Conservation (phyloP, 345 rosid genomes). For the Physaria fendleri region DNA sequence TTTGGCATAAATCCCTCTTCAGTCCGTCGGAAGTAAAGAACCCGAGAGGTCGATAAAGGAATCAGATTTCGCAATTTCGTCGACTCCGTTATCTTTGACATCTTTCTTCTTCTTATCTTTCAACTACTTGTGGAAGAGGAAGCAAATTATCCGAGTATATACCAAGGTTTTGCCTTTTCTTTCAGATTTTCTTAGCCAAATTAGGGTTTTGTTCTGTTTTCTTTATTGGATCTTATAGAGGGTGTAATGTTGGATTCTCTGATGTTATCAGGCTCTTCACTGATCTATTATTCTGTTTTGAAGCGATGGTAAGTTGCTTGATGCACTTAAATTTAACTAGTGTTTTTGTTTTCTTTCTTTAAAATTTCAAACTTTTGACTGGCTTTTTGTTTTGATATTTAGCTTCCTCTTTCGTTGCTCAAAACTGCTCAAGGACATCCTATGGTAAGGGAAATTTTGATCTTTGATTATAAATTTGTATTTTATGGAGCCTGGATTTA, state of each 20-base stretch:
- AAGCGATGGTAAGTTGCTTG: conserved; percentile 25
- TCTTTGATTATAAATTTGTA: not conserved
- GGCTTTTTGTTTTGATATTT: not conserved
- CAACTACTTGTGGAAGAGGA: not conserved
- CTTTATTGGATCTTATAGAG: not conserved
- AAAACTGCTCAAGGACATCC: conserved; percentile 35
- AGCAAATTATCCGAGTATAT: not conserved
- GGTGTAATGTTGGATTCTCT: not conserved
- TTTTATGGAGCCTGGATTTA: not conserved
- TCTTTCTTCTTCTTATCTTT: not conserved
- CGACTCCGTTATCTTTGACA: conserved; percentile 1
- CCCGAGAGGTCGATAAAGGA: not conserved
- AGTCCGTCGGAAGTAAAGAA: no score
- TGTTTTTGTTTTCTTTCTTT: not conserved
- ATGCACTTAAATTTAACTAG: not conserved
- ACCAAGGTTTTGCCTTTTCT: not conserved
- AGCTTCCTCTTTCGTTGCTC: conserved; percentile 31
- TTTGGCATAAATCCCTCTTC: no score
- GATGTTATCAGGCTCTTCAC: conserved; percentile 3
- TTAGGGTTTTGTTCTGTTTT: conserved; percentile 9
- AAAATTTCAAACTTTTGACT: not conserved
- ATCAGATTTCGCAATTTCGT: conserved; percentile 10
- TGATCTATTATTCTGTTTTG: conserved; percentile 3
- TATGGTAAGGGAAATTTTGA: conserved; percentile 11
- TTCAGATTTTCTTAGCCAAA: not conserved